Evolutionary conservation across 331 rosid species (phyloP).

Genomic region (Prunus yedoensis): DNA sequence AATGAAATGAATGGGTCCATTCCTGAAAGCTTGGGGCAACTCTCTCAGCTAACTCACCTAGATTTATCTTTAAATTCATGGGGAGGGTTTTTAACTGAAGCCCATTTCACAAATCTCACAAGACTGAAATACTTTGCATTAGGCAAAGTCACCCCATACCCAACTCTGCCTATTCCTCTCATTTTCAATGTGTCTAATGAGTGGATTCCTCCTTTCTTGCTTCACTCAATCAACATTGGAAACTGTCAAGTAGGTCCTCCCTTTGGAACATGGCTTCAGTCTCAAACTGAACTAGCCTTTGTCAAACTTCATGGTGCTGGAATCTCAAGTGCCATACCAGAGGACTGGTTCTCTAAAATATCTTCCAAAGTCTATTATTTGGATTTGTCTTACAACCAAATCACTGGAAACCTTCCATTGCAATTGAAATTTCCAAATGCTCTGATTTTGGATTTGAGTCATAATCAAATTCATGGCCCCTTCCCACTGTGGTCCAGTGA

Average conservation of each 20-base stretch:
- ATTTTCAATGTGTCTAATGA: not conserved
- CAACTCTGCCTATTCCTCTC: not conserved
- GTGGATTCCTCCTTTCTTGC: conserved; percentile 25
- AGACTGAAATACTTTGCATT: no score
- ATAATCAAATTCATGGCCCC: conserved; percentile 17
- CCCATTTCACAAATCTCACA: not conserved
- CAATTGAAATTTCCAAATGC: conserved; percentile 5
- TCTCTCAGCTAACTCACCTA: not conserved
- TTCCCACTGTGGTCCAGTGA: conserved; percentile 21
- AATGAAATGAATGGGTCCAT: not conserved
- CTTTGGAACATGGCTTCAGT: conserved; percentile 19
- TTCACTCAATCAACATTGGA: not conserved
- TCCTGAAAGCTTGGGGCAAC: not conserved
- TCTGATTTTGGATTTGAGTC: conserved; percentile 1
- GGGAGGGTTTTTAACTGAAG: not conserved
- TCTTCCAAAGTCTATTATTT: not conserved
- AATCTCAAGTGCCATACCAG: conserved; percentile 8
- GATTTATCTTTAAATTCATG: not conserved
- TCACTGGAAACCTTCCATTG: conserved; percentile 16
- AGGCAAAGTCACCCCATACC: no score
- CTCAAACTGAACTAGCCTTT: conserved; percentile 9
- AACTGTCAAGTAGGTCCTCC: conserved; percentile 18
- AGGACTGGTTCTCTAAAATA: conserved; percentile 13
- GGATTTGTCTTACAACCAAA: conserved; percentile 6
- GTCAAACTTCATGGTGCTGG: conserved; percentile 5